Conservation (phyloP, 225 moss, liverwort and hornwort genomes). For the Thuidium tamariscinum region DNA sequence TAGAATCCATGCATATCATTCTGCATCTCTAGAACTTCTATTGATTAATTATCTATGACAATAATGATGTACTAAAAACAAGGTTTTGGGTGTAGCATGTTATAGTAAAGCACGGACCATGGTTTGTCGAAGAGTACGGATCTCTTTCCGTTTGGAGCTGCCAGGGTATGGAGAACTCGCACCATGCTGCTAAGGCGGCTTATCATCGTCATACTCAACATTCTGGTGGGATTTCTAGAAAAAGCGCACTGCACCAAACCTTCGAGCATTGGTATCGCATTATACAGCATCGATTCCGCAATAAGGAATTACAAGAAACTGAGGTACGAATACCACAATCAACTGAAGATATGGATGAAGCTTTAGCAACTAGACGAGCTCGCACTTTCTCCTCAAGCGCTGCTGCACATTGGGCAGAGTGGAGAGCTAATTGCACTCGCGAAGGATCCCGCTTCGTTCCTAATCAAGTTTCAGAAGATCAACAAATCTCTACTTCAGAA, state of each 20-base stretch:
- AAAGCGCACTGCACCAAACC: neutral
- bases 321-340: fast-evolving
- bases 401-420: neutral
- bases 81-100: neutral
- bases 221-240: neutral
- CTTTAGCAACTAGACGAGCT: fast-evolving
- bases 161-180: no score
- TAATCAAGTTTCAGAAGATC: fast-evolving
- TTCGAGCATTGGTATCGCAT: neutral
- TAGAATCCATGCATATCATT: no score
- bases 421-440: fast-evolving
- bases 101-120: neutral
- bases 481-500: no score
- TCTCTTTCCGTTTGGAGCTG: no score
- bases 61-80: no score
- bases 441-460: neutral
- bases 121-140: neutral
- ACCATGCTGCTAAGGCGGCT: neutral
- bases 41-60: no score
- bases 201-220: neutral
- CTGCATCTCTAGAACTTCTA: no score
- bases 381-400: neutral
- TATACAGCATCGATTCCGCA: neutral
- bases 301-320: neutral
- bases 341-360: neutral